A percentile compares a stretch with the other conserved stretches of the same genome.
Evolutionary conservation across 2,329 filamentous ascomycete species (phyloP).

Genomic region (Diaporthe citri): DNA sequence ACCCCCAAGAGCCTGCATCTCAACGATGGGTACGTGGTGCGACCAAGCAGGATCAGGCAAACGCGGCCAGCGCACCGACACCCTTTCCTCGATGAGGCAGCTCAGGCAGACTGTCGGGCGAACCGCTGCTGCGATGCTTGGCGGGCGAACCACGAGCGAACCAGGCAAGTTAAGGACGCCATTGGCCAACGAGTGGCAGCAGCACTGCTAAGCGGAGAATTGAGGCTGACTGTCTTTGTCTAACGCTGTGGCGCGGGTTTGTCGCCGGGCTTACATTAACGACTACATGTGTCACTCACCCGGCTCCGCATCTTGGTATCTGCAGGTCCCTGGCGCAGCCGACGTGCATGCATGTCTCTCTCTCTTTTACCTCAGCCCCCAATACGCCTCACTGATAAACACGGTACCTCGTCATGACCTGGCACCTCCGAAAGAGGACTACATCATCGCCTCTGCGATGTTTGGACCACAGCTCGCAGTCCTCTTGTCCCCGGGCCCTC

Average conservation of each 20-base stretch:
- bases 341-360: slow-evolving; percentile 28
- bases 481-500: not conserved
- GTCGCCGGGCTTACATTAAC: not conserved
- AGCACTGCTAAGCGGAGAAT: slow-evolving; percentile 11
- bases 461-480: not conserved
- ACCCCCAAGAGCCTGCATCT: not conserved
- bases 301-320: slow-evolving; percentile 21
- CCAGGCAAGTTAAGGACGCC: not conserved
- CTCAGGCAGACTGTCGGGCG: slow-evolving; percentile 32
- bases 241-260: slow-evolving; percentile 8
- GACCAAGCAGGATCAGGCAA: slow-evolving; percentile 24
- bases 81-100: slow-evolving; percentile 22
- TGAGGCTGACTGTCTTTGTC: slow-evolving; percentile 23
- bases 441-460: slow-evolving; percentile 2
- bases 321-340: slow-evolving; percentile 31
- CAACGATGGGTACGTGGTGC: not conserved
- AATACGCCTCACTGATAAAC: not conserved
- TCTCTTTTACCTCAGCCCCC: slow-evolving; percentile 24
- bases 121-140: slow-evolving; percentile 20
- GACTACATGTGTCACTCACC: slow-evolving; percentile 3
- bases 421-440: not conserved
- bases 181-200: not conserved
- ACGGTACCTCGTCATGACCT: slow-evolving; percentile 10
- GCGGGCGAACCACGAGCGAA: slow-evolving; percentile 26
- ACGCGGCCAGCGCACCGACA: slow-evolving; percentile 21